phyloP scores from a whole-genome alignment of 1,139 yeast genomes.

The Scheffersomyces cryptocercus region DNA sequence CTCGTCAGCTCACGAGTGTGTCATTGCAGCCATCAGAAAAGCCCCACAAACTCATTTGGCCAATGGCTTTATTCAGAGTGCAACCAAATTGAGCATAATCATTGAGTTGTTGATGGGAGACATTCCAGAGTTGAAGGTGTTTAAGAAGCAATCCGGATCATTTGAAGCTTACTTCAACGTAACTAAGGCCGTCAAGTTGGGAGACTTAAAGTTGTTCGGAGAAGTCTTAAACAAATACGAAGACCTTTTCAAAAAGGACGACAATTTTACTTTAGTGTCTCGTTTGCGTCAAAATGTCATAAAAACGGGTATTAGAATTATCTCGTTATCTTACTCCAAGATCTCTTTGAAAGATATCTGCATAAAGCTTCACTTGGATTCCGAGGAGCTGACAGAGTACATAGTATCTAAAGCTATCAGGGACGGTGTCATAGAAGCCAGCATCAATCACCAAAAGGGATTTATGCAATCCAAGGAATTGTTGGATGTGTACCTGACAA shows the following conservation, averaged over 20 bases:
- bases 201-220: slow-evolving; percentile 83
- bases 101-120: slow-evolving; percentile 96
- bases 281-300: slow-evolving; percentile 96
- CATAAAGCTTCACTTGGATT: slow-evolving; percentile 85
- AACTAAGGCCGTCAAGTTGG: slow-evolving; percentile 88
- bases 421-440: slow-evolving; percentile 97
- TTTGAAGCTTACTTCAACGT: slow-evolving; percentile 83
- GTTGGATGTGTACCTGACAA: slow-evolving; percentile 83
- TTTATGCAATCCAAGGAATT: slow-evolving; percentile 90
- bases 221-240: slow-evolving; percentile 71
- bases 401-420: slow-evolving; percentile 95
- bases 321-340: slow-evolving; percentile 86
- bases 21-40: slow-evolving; percentile 90
- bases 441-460: slow-evolving; percentile 87
- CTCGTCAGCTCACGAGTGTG: slow-evolving; percentile 85
- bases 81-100: slow-evolving; percentile 83
- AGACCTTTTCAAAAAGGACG: slow-evolving; percentile 66
- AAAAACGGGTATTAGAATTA: slow-evolving; percentile 94
- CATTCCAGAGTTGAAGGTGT: slow-evolving; percentile 86
- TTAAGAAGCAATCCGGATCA: slow-evolving; percentile 59
- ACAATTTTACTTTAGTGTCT: slow-evolving; percentile 79
- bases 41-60: slow-evolving; percentile 93
- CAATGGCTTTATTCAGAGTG: slow-evolving; percentile 84
- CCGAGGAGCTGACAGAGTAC: slow-evolving; percentile 95
- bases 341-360: slow-evolving; percentile 90